Evolutionary conservation across 768 basidiomycete species (phyloP).

Genomic region (Solioccasus polychromus): DNA sequence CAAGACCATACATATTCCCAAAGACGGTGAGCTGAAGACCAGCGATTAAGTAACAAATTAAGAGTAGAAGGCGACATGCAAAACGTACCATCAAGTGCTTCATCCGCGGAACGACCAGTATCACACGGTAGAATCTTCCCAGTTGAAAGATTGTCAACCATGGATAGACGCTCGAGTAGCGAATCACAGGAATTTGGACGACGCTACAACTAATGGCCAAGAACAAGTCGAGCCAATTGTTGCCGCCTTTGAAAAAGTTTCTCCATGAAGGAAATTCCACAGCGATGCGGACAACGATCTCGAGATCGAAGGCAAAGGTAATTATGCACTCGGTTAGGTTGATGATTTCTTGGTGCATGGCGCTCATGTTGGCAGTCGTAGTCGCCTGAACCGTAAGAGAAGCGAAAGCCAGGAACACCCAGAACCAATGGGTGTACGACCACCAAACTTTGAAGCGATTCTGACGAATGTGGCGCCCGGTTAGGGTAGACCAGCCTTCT

Average conservation of each 20-base stretch:
- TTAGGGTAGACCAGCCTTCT: slow-evolving; percentile 55
- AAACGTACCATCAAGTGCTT: slow-evolving; percentile 71
- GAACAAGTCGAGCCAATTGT: slow-evolving; percentile 73
- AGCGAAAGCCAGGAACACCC: slow-evolving; percentile 71
- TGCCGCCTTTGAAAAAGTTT: slow-evolving; percentile 55
- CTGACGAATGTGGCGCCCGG: slow-evolving; percentile 41
- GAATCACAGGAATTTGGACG: slow-evolving; percentile 82
- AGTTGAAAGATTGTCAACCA: slow-evolving; percentile 93
- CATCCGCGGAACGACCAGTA: slow-evolving; percentile 89
- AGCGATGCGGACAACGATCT: slow-evolving; percentile 74
- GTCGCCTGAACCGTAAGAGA: slow-evolving; percentile 75
- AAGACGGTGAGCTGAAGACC: slow-evolving; percentile 74
- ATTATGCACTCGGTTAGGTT: slow-evolving; percentile 71
- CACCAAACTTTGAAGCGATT: slow-evolving; percentile 57
- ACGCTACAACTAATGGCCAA: slow-evolving; percentile 73
- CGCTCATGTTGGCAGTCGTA: slow-evolving; percentile 48
- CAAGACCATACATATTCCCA: slow-evolving; percentile 86
- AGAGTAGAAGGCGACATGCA: background rate
- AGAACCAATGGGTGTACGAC: slow-evolving; percentile 61
- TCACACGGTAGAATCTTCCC: slow-evolving; percentile 86
- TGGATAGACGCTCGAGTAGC: slow-evolving; percentile 60
- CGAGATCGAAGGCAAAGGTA: slow-evolving; percentile 83
- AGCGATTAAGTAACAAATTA: slow-evolving; percentile 6
- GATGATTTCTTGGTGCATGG: slow-evolving; percentile 45
- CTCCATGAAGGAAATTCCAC: slow-evolving; percentile 82